phyloP scores from a whole-genome alignment of 345 rosid species.

The Eutrema japonicum region DNA sequence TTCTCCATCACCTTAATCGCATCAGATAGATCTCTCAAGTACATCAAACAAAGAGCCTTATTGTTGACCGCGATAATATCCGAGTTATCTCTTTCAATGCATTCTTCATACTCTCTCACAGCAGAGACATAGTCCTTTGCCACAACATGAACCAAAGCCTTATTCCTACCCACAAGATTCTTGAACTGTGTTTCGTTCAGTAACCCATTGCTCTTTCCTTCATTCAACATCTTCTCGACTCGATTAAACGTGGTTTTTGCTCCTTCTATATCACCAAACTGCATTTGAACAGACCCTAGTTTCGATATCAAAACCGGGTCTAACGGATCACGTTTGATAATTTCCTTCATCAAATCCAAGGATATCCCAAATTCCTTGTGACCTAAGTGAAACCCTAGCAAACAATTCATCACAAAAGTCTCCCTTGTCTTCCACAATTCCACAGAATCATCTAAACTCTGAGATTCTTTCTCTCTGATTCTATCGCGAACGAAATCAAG shows the following conservation, averaged over 20 bases:
- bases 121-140: conserved; percentile 94
- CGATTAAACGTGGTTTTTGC: conserved; percentile 61
- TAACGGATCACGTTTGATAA: conserved; percentile 49
- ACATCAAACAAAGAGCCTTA: conserved; percentile 93
- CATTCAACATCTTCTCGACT: conserved; percentile 58
- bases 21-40: conserved; percentile 81
- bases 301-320: conserved; percentile 75
- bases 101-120: conserved; percentile 83
- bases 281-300: conserved; percentile 88
- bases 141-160: conserved; percentile 80
- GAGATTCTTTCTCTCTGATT: conserved; percentile 43
- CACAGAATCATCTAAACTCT: conserved; percentile 45
- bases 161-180: conserved; percentile 84
- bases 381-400: conserved; percentile 73
- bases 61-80: conserved; percentile 83
- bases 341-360: conserved; percentile 61
- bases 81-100: conserved; percentile 80
- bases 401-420: conserved; percentile 62
- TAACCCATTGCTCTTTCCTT: conserved; percentile 41
- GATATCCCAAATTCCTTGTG: conserved; percentile 72
- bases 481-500: conserved; percentile 65
- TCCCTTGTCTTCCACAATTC: conserved; percentile 74
- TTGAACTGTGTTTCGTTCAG: conserved; percentile 57
- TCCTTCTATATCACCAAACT: conserved; percentile 84
- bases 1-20: conserved; percentile 90